Base-by-base conservation (phyloP, 2,329 filamentous ascomycete species). In the Trichocomaceae sp. region DNA sequence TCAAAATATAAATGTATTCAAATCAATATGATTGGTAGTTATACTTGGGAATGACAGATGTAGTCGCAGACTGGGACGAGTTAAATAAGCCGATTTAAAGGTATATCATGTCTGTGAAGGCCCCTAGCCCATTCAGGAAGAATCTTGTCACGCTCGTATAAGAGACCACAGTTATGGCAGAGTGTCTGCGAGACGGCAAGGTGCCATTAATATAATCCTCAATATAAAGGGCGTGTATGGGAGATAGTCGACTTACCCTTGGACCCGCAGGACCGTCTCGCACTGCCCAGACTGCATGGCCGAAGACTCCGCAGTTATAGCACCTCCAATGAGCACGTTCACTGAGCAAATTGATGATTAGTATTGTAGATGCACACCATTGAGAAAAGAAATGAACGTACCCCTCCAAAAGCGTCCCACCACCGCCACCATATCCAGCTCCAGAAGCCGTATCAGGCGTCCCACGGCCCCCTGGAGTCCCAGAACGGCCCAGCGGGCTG, bases 211-310 rank as follows among this genome's bases (percentile, higher is more conserved):
- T n/a, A 55, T 15, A 68, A 15, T 17, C 12, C 15, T 35, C 19
- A n/a, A 47, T 9, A 35, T 26, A 20, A 10, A 7, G 7, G 7
- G 7, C 3, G 7, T 4, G 23, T 4, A 26, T 26, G 7, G 10
- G 50, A 12, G 41, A 29, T 17, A 5, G 12, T 39, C 31, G 51
- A 74, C 87, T 80, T 76, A 93, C 89, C 72, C 88, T 86, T 60
- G 88, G 82, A 53, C 91, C 92, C 53, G 82, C 78, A 13, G 93
- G 93, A 22, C 93, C 93, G 72, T 97, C 91, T 63, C 93, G 80
- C 2, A 97, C 92, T 48, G 89, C 91, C 93, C 93, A 99, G 8
- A 96, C 90, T 26, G 90, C 87, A 48, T 86, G 86, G 15, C 92
- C 93, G 84, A 88, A 92, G 33, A 96, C 84, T 57, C 80, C 80